Evolutionary conservation across 352 stramenopile species (phyloP).

Genomic region (Bremia lactucae): DNA sequence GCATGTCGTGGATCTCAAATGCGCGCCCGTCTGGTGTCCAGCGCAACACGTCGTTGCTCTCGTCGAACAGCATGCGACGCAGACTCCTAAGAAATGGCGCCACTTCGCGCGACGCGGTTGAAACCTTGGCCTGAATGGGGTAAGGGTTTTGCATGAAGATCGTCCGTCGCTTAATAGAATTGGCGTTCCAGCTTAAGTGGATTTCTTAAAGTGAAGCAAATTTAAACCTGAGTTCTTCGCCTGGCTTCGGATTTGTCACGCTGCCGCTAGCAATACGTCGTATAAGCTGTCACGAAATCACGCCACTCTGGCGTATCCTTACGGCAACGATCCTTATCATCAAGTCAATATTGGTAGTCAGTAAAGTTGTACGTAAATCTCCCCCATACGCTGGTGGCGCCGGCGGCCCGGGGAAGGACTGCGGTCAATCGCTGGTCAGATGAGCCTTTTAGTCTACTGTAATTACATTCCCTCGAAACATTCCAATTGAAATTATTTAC

Average conservation of each 20-base stretch:
- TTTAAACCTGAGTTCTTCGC: constrained; percentile 22
- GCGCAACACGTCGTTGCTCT: constrained; percentile 43
- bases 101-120: constrained; percentile 27
- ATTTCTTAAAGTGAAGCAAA: constrained; percentile 15
- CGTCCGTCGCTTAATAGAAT: not conserved
- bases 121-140: not conserved
- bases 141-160: constrained; percentile 15
- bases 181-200: constrained; percentile 7
- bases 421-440: not conserved
- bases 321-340: constrained; percentile 6
- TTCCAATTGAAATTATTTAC: too few species aligned
- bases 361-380: constrained; percentile 17
- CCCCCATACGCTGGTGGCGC: constrained; percentile 7
- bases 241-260: constrained; percentile 4
- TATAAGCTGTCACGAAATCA: constrained; percentile 6
- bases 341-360: constrained; percentile 11
- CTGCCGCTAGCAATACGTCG: constrained; percentile 14
- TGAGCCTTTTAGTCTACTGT: too few species aligned
- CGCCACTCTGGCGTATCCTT: constrained; percentile 22
- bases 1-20: constrained; percentile 74
- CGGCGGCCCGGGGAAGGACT: too few species aligned
- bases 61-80: constrained; percentile 48
- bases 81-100: constrained; percentile 59
- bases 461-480: too few species aligned
- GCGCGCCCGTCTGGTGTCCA: constrained; percentile 50